Conservation (phyloP, 148 eudicot species). For the Silene latifolia region DNA sequence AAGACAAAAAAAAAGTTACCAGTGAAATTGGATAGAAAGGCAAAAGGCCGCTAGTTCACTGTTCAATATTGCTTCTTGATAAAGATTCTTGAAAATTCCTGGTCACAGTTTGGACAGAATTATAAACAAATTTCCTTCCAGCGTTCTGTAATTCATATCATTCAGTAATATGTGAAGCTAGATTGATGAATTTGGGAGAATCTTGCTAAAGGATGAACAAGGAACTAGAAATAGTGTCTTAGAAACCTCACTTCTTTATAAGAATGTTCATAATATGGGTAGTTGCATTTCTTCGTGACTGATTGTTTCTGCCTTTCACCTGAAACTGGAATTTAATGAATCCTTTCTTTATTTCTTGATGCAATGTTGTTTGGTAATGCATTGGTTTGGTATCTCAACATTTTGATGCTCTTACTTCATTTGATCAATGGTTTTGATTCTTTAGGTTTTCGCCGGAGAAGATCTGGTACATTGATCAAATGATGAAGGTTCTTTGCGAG, state of each 20-base stretch:
- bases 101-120: not conserved
- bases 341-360: not conserved
- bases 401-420: not conserved
- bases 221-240: too few relatives aligned
- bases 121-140: not conserved
- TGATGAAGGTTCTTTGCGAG: constrained; percentile 96
- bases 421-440: constrained; percentile 12
- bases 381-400: not conserved
- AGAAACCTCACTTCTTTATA: not conserved
- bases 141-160: too few relatives aligned
- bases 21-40: not conserved
- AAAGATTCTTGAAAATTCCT: too few relatives aligned
- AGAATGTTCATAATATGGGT: not conserved
- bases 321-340: not conserved
- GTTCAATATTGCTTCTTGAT: too few relatives aligned
- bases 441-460: constrained; percentile 87
- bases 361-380: not conserved
- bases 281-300: not conserved
- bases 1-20: not conserved
- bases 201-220: too few relatives aligned
- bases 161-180: not conserved
- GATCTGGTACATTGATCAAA: constrained; percentile 97
- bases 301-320: not conserved
- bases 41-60: not conserved
- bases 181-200: not conserved